A percentile compares a stretch with the other conserved stretches of the same genome.
Evolutionary conservation across 805 yeast species (phyloP).

Genomic region (Zygosaccharomyces bisporus): DNA sequence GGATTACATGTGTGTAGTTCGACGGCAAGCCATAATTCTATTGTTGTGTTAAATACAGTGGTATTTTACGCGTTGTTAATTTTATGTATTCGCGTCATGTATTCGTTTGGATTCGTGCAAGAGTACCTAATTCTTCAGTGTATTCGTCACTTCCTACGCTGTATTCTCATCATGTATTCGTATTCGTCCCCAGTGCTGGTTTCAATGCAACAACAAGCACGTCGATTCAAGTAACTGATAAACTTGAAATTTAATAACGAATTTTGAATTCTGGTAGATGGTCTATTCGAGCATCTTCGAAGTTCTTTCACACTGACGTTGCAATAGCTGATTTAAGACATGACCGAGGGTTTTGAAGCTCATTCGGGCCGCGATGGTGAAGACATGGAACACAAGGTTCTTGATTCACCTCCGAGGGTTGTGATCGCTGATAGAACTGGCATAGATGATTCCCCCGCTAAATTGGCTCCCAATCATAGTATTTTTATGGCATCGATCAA

Average conservation of each 20-base stretch:
- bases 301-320: not conserved
- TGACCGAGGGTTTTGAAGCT: slow-evolving; percentile 6
- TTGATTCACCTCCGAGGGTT: slow-evolving; percentile 6
- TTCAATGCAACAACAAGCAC: not conserved
- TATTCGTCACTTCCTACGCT: too few species aligned
- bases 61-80: too few species aligned
- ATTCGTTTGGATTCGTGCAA: too few species aligned
- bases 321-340: slow-evolving; percentile 1
- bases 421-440: slow-evolving; percentile 1
- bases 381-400: slow-evolving; percentile 4
- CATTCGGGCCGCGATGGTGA: not conserved
- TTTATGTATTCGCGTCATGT: too few species aligned
- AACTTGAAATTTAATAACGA: not conserved
- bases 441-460: slow-evolving; percentile 21
- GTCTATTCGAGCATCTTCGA: not conserved
- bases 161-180: not conserved
- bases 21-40: too few species aligned
- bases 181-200: not conserved
- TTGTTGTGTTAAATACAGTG: too few species aligned
- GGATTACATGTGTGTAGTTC: too few species aligned
- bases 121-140: too few species aligned
- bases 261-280: not conserved
- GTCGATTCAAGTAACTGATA: not conserved
- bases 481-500: slow-evolving; percentile 29
- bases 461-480: slow-evolving; percentile 27